Evolutionary conservation across 352 stramenopile genomes (phyloP), one percentile per base, ranked within the genome.

Genomic region (Aphanomyces invadans): DNA sequence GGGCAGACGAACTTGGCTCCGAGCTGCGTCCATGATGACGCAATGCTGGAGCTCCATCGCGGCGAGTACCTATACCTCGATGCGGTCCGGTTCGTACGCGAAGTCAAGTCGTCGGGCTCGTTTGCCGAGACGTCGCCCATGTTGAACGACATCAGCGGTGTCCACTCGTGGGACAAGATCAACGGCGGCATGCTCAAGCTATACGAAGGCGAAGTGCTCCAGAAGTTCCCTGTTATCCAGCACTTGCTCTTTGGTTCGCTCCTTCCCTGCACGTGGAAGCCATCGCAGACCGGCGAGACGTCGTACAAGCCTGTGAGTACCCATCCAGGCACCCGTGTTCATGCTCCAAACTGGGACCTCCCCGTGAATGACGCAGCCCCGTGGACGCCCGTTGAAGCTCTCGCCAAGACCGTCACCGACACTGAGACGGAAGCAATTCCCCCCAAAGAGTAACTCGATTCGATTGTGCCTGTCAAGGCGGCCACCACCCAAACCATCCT

Each of bases 181-280:
- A 95, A 95, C 59, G 77, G 82, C 62, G 84, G 84, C 15, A 92
- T 96, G 83, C 79, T 95, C 57, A 95, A 93, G 75, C 67, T 95
- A 52, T 97, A 95, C 71, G 85, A 94, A 60, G 95, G 95, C 56
- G 97, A 99, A 80, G 97, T 99, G 49, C 78, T 99, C 33, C 95
- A 97, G 70, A 99, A 99, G 72, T 79, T 98, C 49, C 94, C 95
- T 19, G 97, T 99, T 19, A 97, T 99, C 53, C 97, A 99, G 79
- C 97, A 99, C 73, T 87, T 99, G 68, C 79, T 98, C 33, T 99
- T 99, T 74, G 96, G 96, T 38, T 89, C 87, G 45, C 74, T 98
- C 23, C 94, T 98, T 23, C 84, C 81, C 32, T 92, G 82, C 73
- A 89, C 82, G 59, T 92, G 82, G 86, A 79, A 69, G 33, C 81